phyloP scores from a whole-genome alignment of 495 filamentous ascomycete genomes.

The Talaromyces ruber region DNA sequence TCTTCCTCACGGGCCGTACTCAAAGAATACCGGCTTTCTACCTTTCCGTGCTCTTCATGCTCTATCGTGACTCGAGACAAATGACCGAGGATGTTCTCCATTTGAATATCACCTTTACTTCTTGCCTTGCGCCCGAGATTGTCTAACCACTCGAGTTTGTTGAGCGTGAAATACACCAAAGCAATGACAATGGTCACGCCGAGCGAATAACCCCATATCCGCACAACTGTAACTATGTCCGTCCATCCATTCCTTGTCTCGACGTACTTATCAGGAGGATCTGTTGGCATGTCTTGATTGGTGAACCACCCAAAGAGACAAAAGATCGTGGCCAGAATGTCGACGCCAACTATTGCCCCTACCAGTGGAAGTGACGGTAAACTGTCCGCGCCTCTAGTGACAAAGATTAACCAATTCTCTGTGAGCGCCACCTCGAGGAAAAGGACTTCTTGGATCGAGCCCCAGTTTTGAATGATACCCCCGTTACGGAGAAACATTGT shows the following conservation, averaged over 20 bases:
- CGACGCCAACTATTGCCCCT: slow-evolving; percentile 58
- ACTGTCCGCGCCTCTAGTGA: slow-evolving; percentile 58
- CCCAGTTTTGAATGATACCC: slow-evolving; percentile 62
- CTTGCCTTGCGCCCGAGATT: slow-evolving; percentile 65
- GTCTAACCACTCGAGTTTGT: slow-evolving; percentile 56
- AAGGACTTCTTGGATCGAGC: slow-evolving; percentile 59
- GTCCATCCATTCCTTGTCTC: slow-evolving; percentile 54
- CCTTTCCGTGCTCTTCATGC: slow-evolving; percentile 49
- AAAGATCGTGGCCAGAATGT: slow-evolving; percentile 59
- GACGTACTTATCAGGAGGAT: slow-evolving; percentile 28
- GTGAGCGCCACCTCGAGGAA: slow-evolving; percentile 66
- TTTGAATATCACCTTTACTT: slow-evolving; percentile 56
- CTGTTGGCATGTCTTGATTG: slow-evolving; percentile 36
- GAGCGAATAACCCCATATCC: slow-evolving; percentile 69
- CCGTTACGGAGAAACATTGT: slow-evolving; percentile 56
- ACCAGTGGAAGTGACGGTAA: slow-evolving; percentile 62
- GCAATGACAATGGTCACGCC: slow-evolving; percentile 68
- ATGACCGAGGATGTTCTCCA: slow-evolving; percentile 67
- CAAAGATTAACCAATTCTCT: slow-evolving; percentile 73
- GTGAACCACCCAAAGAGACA: slow-evolving; percentile 64
- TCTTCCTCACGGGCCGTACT: slow-evolving; percentile 36
- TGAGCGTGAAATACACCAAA: slow-evolving; percentile 65
- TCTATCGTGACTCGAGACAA: slow-evolving; percentile 60
- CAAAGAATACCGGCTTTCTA: slow-evolving; percentile 28
- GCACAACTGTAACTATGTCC: slow-evolving; percentile 66